Evolutionary conservation across 495 filamentous ascomycete genomes (phyloP), one percentile per base, ranked within the genome.

Genomic region (Penicillium soppii): DNA sequence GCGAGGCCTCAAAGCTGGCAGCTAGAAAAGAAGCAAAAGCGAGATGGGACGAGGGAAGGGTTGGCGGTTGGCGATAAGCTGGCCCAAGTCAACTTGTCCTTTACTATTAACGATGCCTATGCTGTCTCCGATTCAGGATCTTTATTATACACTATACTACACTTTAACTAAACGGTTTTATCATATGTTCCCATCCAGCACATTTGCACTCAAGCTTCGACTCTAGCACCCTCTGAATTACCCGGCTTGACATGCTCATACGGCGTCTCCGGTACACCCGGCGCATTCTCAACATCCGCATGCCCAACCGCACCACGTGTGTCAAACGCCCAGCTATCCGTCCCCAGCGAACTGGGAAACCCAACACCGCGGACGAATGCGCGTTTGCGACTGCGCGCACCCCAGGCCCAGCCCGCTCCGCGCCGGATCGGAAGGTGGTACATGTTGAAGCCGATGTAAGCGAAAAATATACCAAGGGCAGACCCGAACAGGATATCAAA

Each of bases 41-140:
- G 56, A 75, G 92, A 61, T 96, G 92, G 92, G 91, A 96, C 74
- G 92, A 96, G 68, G 90, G 92, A 21, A 80, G 92, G 51, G 91
- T 96, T 47, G 91, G 92, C 1, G 92, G 92, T 0, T 96, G 92
- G 92, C 78, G 92, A 50, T 96, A 76, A 85, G 23, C 7, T 27
- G 22, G 35, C 15, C 13, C 5, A 23, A 16, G 26, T 3, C 8
- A 3, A 15, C 16, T 16, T 6, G 16, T 17, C 25, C 22, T 22
- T 9, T 43, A 2, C 10, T n/a, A 7, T 21, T 40, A 25, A 52
- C n/a, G 50, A 52, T 39, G 12, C 8, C 22, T 5, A 44, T 29
- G 30, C 22, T 36, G 30, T 15, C 41, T 37, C 21, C 12, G 41
- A 37, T 29, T 38, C 7, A 38, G 20, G 41, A 27, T 32, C 5